phyloP scores from a whole-genome alignment of 352 stramenopile genomes.

The Pythium dissimile region DNA sequence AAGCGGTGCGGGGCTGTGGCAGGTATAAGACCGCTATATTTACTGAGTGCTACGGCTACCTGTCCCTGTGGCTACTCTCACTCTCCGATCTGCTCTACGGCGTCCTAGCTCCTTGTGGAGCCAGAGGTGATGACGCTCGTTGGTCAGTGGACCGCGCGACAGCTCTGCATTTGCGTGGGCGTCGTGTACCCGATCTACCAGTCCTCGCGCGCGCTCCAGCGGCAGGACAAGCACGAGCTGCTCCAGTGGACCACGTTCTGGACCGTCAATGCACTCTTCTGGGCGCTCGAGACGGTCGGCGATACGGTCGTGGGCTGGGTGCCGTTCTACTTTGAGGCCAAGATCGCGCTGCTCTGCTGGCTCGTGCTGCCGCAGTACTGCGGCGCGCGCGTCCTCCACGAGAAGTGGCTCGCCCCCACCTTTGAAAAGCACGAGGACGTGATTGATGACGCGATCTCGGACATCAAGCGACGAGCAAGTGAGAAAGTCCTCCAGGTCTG shows the following conservation, averaged over 20 bases:
- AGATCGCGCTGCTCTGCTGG: constrained; percentile 67
- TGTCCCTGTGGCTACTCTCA: too few relatives aligned
- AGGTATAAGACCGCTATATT: too few relatives aligned
- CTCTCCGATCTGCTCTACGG: neutral
- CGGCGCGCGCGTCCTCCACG: constrained; percentile 49
- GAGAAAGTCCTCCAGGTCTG: constrained; percentile 65
- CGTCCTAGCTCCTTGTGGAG: neutral
- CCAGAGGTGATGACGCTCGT: constrained; percentile 44
- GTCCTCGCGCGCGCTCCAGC: constrained; percentile 41
- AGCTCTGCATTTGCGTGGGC: constrained; percentile 52
- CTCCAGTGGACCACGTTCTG: constrained; percentile 67
- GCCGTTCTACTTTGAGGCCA: constrained; percentile 73
- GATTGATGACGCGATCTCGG: constrained; percentile 52
- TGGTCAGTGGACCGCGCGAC: constrained; percentile 38
- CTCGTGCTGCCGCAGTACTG: constrained; percentile 57
- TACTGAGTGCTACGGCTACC: too few relatives aligned
- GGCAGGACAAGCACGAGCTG: constrained; percentile 44
- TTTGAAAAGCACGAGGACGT: constrained; percentile 65
- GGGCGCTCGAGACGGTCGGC: constrained; percentile 51
- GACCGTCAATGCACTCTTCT: constrained; percentile 61
- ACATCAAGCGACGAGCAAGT: constrained; percentile 57
- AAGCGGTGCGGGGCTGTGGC: too few relatives aligned
- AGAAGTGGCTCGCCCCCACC: constrained; percentile 52
- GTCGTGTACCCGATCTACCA: constrained; percentile 66
- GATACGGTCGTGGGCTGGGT: constrained; percentile 56